phyloP scores from a whole-genome alignment of 2,329 filamentous ascomycete genomes.

The Remersonia thermophila region DNA sequence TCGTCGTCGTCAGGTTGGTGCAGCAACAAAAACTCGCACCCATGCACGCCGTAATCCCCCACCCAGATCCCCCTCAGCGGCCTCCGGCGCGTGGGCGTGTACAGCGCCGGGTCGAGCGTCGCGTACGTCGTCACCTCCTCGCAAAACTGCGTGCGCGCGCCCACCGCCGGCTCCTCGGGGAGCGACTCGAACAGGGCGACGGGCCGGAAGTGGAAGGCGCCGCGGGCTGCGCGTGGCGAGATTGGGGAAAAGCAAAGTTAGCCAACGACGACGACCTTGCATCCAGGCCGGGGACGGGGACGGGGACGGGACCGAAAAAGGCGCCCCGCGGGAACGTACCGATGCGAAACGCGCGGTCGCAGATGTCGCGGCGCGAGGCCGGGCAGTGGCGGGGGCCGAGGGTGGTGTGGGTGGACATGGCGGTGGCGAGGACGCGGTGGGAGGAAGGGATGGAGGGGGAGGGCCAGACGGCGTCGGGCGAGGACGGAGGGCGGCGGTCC shows the following conservation, averaged over 20 bases:
- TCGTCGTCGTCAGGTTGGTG: slow-evolving; percentile 56
- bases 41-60: slow-evolving; percentile 78
- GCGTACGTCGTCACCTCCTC: slow-evolving; percentile 50
- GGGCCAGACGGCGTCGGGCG: slow-evolving; percentile 59
- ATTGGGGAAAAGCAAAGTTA: slow-evolving; percentile 39
- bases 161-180: slow-evolving; percentile 24
- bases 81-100: slow-evolving; percentile 66
- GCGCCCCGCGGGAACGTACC: too few relatives aligned
- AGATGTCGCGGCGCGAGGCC: slow-evolving; percentile 44
- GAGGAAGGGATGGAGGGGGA: slow-evolving; percentile 55
- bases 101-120: slow-evolving; percentile 61
- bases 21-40: slow-evolving; percentile 77
- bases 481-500: slow-evolving; percentile 20
- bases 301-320: too few relatives aligned
- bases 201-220: neutral
- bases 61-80: slow-evolving; percentile 88
- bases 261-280: too few relatives aligned
- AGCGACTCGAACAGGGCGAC: neutral
- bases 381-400: slow-evolving; percentile 28
- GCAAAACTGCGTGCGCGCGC: slow-evolving; percentile 22
- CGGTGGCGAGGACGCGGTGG: slow-evolving; percentile 34
- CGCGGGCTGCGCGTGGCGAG: slow-evolving; percentile 36
- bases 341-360: slow-evolving; percentile 59
- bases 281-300: too few relatives aligned
- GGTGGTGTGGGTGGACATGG: slow-evolving; percentile 17